Base-by-base conservation (phyloP, 2,329 filamentous ascomycete species). In the Xylaria arbuscula region DNA sequence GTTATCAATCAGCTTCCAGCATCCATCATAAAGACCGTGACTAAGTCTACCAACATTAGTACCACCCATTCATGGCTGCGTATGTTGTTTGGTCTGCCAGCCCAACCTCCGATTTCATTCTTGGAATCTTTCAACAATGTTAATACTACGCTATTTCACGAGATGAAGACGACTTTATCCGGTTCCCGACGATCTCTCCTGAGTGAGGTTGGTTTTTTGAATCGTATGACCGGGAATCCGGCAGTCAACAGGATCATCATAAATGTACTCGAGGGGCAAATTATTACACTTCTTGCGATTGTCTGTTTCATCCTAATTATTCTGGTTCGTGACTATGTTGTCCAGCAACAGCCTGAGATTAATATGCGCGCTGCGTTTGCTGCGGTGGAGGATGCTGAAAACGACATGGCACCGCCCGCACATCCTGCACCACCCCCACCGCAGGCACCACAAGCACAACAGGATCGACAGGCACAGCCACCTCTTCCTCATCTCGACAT, bases 281-380 rank as follows among this genome's bases (percentile, higher is more conserved):
- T 98, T 56, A 97, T 99, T 73, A 99, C 95, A 0, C 83, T 98
- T 6, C 83, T 97, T 11, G 93, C 98, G 59, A 95, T 99, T 8
- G 87, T 97, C 53, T 94, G 92, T 66, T 99, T 98, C 80, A 98
- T 99, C 67, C 83, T 99, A n/a, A 90, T 99, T 50, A 99, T 99
- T 73, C 82, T 99, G 3, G 98, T 99, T 55, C 86, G 97, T 55
- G 96, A 99, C 81, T 99, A 97, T 87, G 96, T 99, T 59, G 94
- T 99, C 10, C 96, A 99, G 78, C 96, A 99, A 78, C 96, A 99
- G 77, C 96, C 95, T 5, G 91, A 94, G 72, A 91, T 96, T 73
- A 97, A 97, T 75, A 90, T 96, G 83, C 91, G 89, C 0, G 90
- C 87, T 9, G 88, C 87, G 3, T 87, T 90, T 76, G 88, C 86